A percentile compares a stretch with the other conserved stretches of the same genome.
Conservation (phyloP, 2,329 filamentous ascomycete species). For the Metarhizium anisopliae region DNA sequence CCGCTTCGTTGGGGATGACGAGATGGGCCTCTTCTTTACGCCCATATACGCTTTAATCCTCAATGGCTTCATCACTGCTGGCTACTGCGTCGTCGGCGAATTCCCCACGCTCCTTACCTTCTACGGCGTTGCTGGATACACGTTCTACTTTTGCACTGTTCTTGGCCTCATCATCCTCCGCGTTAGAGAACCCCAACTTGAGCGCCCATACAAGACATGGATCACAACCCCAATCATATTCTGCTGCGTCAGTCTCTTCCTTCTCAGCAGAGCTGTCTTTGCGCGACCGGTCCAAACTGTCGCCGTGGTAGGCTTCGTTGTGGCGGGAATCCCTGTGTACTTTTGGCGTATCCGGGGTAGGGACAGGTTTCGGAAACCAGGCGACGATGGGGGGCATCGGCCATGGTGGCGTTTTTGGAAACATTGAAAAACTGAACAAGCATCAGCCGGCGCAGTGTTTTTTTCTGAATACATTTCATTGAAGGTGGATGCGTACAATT, state of each 20-base stretch:
- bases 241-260: slow-evolving; percentile 91
- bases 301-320: slow-evolving; percentile 76
- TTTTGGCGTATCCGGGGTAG: slow-evolving; percentile 72
- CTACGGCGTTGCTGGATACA: slow-evolving; percentile 94
- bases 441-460: background rate
- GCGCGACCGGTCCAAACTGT: slow-evolving; percentile 85
- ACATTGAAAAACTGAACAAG: slow-evolving; percentile 9
- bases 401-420: slow-evolving; percentile 56
- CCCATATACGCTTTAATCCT: slow-evolving; percentile 86
- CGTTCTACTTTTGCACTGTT: slow-evolving; percentile 94
- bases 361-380: slow-evolving; percentile 40
- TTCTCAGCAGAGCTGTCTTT: slow-evolving; percentile 82
- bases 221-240: slow-evolving; percentile 96
- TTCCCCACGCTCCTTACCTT: slow-evolving; percentile 91
- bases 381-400: slow-evolving; percentile 22
- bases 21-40: slow-evolving; percentile 79
- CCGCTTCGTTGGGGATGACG: slow-evolving; percentile 62
- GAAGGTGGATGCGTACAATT: background rate
- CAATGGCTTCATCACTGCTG: slow-evolving; percentile 63
- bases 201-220: slow-evolving; percentile 91
- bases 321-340: slow-evolving; percentile 77
- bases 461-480: background rate
- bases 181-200: slow-evolving; percentile 76
- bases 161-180: slow-evolving; percentile 85
- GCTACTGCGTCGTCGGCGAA: slow-evolving; percentile 80